Percentiles rank a stretch among this genome's conserved stretches.
Evolutionary conservation across 768 basidiomycete species (phyloP).

Genomic region (Gloeopeniophorella convolvens): DNA sequence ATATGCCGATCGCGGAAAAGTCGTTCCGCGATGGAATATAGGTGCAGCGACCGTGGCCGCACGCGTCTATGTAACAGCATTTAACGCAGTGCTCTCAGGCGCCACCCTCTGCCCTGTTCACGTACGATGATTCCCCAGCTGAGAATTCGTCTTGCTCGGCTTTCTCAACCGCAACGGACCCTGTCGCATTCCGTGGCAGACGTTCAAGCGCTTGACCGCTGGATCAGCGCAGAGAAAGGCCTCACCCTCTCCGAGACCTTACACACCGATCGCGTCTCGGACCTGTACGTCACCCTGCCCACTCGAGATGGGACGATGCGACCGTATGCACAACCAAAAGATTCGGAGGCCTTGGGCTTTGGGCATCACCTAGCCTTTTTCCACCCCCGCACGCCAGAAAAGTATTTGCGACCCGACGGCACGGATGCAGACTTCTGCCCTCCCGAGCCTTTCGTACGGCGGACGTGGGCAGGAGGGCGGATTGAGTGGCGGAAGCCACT

Average conservation of each 20-base stretch:
- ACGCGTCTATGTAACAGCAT: no score
- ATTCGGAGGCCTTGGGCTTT: conserved; percentile 40
- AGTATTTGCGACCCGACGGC: conserved; percentile 53
- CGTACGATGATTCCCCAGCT: neutral
- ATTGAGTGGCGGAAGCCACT: conserved; percentile 58
- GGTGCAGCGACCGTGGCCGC: no score
- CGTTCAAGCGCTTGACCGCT: conserved; percentile 38
- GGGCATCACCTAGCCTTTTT: conserved; percentile 76
- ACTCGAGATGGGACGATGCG: conserved; percentile 54
- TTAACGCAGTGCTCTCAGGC: no score
- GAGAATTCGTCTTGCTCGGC: neutral
- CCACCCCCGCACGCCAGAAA: conserved; percentile 56
- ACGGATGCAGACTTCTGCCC: conserved; percentile 69
- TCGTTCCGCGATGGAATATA: no score
- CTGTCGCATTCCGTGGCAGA: conserved; percentile 4
- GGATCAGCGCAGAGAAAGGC: conserved; percentile 45
- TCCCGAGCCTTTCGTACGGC: conserved; percentile 61
- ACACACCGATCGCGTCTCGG: conserved; percentile 49
- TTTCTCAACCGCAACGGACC: conserved; percentile 14
- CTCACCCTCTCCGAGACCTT: conserved; percentile 45
- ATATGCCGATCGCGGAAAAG: no score
- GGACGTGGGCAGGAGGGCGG: conserved; percentile 80
- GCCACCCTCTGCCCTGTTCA: no score
- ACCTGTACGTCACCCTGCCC: conserved; percentile 64
- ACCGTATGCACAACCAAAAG: conserved; percentile 35